Evolutionary conservation across 2,329 filamentous ascomycete genomes (phyloP).

Genomic region (Calonectria hawksworthii): DNA sequence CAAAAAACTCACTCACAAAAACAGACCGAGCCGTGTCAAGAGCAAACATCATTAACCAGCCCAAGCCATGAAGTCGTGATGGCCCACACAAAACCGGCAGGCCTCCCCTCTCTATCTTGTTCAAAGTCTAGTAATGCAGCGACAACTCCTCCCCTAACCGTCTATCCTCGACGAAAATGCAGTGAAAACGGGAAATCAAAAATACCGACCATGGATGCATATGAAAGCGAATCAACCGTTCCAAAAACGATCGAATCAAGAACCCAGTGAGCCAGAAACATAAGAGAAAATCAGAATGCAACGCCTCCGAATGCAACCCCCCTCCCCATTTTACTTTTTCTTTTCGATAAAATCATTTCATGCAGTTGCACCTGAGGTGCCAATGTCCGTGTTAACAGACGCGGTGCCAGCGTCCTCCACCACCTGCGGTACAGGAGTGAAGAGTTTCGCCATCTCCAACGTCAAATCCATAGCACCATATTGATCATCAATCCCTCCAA

Average conservation of each 20-base stretch:
- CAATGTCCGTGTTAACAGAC: conserved; percentile 58
- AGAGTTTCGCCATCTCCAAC: conserved; percentile 79
- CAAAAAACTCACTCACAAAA: conserved; percentile 32
- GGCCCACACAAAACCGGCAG: conserved; percentile 46
- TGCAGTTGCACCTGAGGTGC: conserved; percentile 46
- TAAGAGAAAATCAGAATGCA: conserved; percentile 48
- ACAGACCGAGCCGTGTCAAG: conserved; percentile 26
- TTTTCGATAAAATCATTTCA: conserved; percentile 47
- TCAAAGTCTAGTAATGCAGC: conserved; percentile 56
- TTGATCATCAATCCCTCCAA: conserved; percentile 76
- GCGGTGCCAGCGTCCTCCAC: conserved; percentile 59
- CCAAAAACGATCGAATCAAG: conserved; percentile 35
- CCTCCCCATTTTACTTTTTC: conserved; percentile 48
- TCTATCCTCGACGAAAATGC: conserved; percentile 56
- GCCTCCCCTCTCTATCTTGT: conserved; percentile 55
- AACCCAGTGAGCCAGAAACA: conserved; percentile 43
- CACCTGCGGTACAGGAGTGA: conserved; percentile 69
- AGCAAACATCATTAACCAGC: conserved; percentile 52
- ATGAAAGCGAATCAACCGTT: conserved; percentile 42
- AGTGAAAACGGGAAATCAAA: conserved; percentile 48
- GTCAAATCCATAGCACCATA: conserved; percentile 76
- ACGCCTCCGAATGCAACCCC: conserved; percentile 57
- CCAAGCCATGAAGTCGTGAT: conserved; percentile 53
- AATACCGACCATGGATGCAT: conserved; percentile 49
- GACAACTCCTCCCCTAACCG: conserved; percentile 51